Conservation (phyloP, 306 rosid genomes). For the Gastrolobium villosum region DNA sequence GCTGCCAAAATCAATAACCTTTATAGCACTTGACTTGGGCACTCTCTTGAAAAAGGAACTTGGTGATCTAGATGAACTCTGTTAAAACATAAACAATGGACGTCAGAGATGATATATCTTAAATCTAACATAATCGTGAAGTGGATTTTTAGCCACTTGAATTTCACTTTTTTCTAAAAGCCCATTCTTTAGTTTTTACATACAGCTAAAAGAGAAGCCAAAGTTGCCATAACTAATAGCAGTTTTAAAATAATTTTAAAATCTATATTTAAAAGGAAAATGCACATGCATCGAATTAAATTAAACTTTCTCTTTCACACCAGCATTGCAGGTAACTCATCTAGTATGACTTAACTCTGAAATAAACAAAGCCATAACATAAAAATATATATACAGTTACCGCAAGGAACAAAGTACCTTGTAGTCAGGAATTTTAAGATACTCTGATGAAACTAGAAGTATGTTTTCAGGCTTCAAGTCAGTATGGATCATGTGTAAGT, state of each 20-base stretch:
- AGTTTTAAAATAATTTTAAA: neutral
- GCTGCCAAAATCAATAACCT: conserved; percentile 99
- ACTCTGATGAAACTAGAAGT: conserved; percentile 76
- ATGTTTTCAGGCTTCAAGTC: conserved; percentile 97
- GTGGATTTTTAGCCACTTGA: neutral
- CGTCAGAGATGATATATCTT: neutral
- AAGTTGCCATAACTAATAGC: neutral
- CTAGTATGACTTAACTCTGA: conserved; percentile 11
- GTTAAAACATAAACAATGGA: conserved; percentile 31
- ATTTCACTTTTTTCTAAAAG: neutral
- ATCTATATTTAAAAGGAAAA: neutral
- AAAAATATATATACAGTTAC: conserved; percentile 1
- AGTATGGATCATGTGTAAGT: conserved; percentile 81
- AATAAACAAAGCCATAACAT: neutral
- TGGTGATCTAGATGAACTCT: conserved; percentile 87
- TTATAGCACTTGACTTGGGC: conserved; percentile 90
- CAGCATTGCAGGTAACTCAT: neutral
- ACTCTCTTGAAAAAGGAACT: conserved; percentile 79
- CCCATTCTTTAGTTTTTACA: neutral
- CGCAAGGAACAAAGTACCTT: conserved; percentile 50
- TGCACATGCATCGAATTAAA: neutral
- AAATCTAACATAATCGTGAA: neutral
- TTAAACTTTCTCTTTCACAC: neutral
- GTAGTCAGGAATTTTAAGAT: conserved; percentile 81
- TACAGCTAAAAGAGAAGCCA: neutral